These are phyloP conservation scores for Skeletonema costatum DNA, from an alignment of 108 stramenopile genomes.

Conservation along the genomic window DNA sequence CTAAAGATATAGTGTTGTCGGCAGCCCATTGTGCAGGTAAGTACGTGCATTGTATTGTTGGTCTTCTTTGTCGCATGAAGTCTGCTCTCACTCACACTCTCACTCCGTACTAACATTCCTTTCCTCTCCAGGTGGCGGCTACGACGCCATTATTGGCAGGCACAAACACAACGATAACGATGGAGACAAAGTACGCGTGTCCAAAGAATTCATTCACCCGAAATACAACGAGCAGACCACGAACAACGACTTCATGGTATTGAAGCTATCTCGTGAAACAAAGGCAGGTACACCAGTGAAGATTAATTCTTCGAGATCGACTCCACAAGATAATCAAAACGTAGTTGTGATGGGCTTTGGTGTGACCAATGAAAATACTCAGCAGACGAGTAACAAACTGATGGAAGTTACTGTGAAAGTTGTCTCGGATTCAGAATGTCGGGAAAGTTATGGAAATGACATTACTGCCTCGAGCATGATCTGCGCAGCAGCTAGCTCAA, in stretches of 20 bases:
- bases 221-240: not conserved
- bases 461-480: not conserved
- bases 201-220: slow-evolving; percentile 4
- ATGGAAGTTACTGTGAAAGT: not conserved
- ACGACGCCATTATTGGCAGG: slow-evolving; percentile 9
- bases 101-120: not conserved
- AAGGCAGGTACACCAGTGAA: slow-evolving; percentile 7
- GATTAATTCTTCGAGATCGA: not conserved
- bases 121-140: not conserved
- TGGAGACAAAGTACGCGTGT: slow-evolving; percentile 11
- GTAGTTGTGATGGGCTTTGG: slow-evolving; percentile 18
- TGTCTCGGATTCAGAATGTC: not conserved
- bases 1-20: slow-evolving; percentile 17
- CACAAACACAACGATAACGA: not conserved
- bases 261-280: slow-evolving; percentile 1
- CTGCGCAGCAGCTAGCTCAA: not conserved
- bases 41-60: not conserved
- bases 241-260: slow-evolving; percentile 17
- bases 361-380: not conserved
- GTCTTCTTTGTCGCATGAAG: not conserved
- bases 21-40: slow-evolving; percentile 41
- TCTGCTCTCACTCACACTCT: not conserved
- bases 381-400: not conserved
- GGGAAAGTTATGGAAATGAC: not conserved
- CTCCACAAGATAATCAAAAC: not conserved